phyloP scores from a whole-genome alignment of 768 basidiomycete species.

The Suillus ampliporus region DNA sequence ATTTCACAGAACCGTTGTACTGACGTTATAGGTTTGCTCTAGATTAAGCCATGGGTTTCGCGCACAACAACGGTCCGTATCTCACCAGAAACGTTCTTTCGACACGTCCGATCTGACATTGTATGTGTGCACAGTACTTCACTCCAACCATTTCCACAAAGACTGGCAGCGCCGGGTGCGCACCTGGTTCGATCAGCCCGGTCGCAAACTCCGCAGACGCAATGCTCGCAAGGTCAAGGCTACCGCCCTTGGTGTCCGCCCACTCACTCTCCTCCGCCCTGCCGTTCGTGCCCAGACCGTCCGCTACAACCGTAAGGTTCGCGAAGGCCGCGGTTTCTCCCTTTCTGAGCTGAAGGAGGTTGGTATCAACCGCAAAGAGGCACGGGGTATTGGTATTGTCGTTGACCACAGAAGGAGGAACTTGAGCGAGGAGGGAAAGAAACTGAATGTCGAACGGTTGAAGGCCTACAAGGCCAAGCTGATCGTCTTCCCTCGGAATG shows the following conservation, averaged over 20 bases:
- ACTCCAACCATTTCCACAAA: constrained; percentile 95
- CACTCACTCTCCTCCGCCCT: constrained; percentile 89
- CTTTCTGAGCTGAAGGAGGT: constrained; percentile 94
- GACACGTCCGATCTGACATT: constrained; percentile 5
- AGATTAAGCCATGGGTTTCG: constrained; percentile 44
- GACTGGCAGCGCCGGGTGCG: constrained; percentile 97
- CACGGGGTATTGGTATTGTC: constrained; percentile 89
- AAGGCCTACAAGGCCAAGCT: constrained; percentile 91
- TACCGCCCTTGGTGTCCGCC: constrained; percentile 88
- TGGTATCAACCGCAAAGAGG: constrained; percentile 92
- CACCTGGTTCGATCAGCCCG: constrained; percentile 99
- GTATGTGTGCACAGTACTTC: constrained; percentile 65
- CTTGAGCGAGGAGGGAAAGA: constrained; percentile 95
- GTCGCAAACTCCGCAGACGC: constrained; percentile 95
- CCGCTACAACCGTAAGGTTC: constrained; percentile 97
- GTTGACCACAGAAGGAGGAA: constrained; percentile 98
- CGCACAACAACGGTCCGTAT: constrained; percentile 40
- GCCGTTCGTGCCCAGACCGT: constrained; percentile 96
- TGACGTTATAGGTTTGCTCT: constrained; percentile 18
- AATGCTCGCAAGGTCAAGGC: constrained; percentile 92
- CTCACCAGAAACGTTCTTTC: constrained; percentile 34
- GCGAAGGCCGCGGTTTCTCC: constrained; percentile 97
- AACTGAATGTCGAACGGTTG: constrained; percentile 92
- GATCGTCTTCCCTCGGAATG: constrained; percentile 97
- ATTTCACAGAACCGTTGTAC: constrained; percentile 3